Conservation (phyloP, 441 rosid species). For the Hura crepitans region DNA sequence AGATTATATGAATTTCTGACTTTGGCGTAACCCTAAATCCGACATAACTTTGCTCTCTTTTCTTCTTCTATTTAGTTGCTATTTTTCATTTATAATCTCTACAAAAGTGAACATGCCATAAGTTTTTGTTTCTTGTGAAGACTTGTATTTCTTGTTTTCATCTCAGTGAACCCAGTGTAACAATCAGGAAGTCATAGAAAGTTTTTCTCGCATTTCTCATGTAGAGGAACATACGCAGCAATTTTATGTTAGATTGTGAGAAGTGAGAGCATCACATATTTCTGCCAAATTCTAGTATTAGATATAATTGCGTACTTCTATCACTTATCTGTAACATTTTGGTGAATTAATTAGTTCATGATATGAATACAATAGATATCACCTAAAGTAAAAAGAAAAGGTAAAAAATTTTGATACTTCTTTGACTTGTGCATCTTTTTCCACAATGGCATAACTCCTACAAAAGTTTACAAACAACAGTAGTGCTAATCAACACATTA, state of each 20-base stretch:
- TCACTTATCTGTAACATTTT: background rate
- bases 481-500: slow-evolving; percentile 12
- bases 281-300: background rate
- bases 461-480: slow-evolving; percentile 1
- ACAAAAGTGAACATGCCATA: too few relatives aligned
- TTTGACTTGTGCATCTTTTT: background rate
- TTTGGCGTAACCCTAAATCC: too few relatives aligned
- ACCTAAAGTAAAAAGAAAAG: background rate
- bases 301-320: background rate
- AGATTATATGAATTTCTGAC: background rate
- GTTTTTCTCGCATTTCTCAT: background rate
- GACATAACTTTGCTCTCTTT: too few relatives aligned
- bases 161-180: background rate
- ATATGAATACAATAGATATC: background rate
- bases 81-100: too few relatives aligned
- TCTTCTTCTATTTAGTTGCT: too few relatives aligned
- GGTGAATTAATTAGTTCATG: background rate
- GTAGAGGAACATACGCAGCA: background rate
- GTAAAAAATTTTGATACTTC: background rate
- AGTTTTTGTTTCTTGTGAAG: background rate
- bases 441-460: background rate
- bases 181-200: background rate
- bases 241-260: background rate
- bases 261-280: background rate
- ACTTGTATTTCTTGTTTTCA: background rate